Evolutionary conservation across 1,139 yeast genomes (phyloP), one percentile per base, ranked within the genome.

Genomic region (Diutina mesorugosa): DNA sequence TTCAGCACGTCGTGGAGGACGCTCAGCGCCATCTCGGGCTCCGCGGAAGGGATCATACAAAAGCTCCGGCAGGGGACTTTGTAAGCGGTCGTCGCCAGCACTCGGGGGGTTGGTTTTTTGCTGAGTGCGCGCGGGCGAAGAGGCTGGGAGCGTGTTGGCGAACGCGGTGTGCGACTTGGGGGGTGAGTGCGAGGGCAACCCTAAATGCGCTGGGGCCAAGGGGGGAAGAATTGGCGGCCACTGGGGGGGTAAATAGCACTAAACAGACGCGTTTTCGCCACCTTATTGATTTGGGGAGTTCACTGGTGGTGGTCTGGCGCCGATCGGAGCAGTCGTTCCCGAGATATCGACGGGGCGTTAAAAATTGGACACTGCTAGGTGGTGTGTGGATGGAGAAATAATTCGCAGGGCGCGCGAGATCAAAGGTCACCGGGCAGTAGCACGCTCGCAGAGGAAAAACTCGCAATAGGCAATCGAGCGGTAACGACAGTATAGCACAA

Each of bases 1-100:
- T 50, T 50, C 26, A 38, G 32, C 53, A 50, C 53, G 28, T 50
- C 53, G 53, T 50, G 41, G 41, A 50, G 32, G 41, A 35, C 41
- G 14, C 41, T 35, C 41, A n/a, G 41, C 41, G 41, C 41, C 41
- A 35, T 35, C 41, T 35, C 41, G 41, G 41, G 41, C 41, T 35
- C 41, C 41, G 41, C 41, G 14, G 41, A 12, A 12, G 41, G 14
- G 12, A 35, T 35, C 41, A 35, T 35, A 10, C 41, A 35, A 35
- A 5, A 14, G 41, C 41, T 9, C 41, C 41, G 41, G 41, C 41
- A 4, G 6, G 26, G n/a, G 41, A 35, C 14, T 10, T 6, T 8
- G n/a, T 6, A 1, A 35, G n/a, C 41, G 14, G 41, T 35, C 41
- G 41, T 8, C 41, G n/a, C 41, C 41, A 35, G 6, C 14, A 10